Percentiles rank a stretch among this genome's conserved stretches.
These are phyloP conservation scores for Periconia macrospinosa DNA, from an alignment of 2,329 filamentous ascomycete genomes.

Conservation along the genomic window DNA sequence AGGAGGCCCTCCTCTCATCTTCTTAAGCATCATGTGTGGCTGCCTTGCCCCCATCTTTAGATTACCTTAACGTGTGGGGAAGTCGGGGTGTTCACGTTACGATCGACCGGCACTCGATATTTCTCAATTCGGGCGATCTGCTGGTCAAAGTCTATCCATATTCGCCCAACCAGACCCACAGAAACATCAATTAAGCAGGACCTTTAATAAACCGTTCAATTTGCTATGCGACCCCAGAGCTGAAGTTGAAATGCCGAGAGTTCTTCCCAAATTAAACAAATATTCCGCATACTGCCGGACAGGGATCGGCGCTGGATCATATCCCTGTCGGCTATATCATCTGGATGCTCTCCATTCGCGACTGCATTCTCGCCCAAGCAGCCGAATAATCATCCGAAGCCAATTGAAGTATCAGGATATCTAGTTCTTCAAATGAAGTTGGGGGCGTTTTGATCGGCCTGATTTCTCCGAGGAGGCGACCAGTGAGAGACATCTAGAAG, in stretches of 20 bases:
- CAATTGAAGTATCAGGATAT: neutral
- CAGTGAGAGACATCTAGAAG: neutral
- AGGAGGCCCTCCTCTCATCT: conserved; percentile 2
- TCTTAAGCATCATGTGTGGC: conserved; percentile 10
- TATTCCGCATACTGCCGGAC: conserved; percentile 1
- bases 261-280: conserved; percentile 7
- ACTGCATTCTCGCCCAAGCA: neutral
- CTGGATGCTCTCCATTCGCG: neutral
- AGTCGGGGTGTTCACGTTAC: conserved; percentile 4
- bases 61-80: conserved; percentile 9
- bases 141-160: too few relatives aligned
- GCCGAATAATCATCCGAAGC: neutral
- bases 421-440: neutral
- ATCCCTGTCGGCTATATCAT: neutral
- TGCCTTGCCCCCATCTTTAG: neutral
- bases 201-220: conserved; percentile 20
- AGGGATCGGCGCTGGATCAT: neutral
- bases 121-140: neutral
- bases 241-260: conserved; percentile 21
- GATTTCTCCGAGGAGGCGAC: neutral
- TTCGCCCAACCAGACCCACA: too few relatives aligned
- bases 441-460: neutral
- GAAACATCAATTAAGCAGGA: neutral
- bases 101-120: neutral
- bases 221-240: conserved; percentile 17